Base-by-base conservation (phyloP, 2,329 filamentous ascomycete genomes). In the Leptographium flavum region DNA sequence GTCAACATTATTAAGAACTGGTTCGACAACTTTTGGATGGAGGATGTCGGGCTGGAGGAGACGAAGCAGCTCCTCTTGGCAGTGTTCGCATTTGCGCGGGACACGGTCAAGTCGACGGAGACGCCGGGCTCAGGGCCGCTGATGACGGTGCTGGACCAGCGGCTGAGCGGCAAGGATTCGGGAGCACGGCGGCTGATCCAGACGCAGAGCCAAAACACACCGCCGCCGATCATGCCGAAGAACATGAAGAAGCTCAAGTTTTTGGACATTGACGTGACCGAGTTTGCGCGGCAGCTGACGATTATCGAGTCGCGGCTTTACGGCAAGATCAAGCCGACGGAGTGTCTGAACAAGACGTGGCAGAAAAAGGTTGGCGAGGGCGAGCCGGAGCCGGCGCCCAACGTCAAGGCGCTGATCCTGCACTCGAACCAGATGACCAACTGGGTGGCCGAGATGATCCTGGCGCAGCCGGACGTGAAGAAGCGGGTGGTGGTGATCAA, bases 231-330 rank as follows among this genome's bases (percentile, higher is more conserved):
- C 58, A 79, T 95, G 60, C 92, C 92, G 2, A 95, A 94, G 73
- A 95, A 96, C 61, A 94, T 98, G 87, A 95, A 92, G 74, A 98
- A 95, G 65, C 75, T 98, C 55, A 98, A 96, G 63, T 96, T 98
- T 66, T 67, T 96, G 46, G 92, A 98, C 59, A 95, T 98, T 54
- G 92, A 98, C 58, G 80, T 87, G 0, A 85, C 83, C 0, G 92
- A 98, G 59, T 96, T 98, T 63, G 92, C 92, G n/a, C 81, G 92
- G 40, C 92, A 98, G 62, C 72, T 98, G 50, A 98, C 92, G 0
- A 92, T 98, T 52, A 94, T 96, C 52, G 92, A 98, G 63, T 94
- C 88, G 3, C 83, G 83, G 50, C 72, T 96, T 1, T 98, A 96
- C 57, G 86, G 83, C 54, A 95, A 94, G 66, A 94, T 98, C 62